A percentile compares a stretch with the other conserved stretches of the same genome.
These are phyloP conservation scores for Lotus japonicus DNA, from an alignment of 306 rosid genomes.

Conservation along the genomic window DNA sequence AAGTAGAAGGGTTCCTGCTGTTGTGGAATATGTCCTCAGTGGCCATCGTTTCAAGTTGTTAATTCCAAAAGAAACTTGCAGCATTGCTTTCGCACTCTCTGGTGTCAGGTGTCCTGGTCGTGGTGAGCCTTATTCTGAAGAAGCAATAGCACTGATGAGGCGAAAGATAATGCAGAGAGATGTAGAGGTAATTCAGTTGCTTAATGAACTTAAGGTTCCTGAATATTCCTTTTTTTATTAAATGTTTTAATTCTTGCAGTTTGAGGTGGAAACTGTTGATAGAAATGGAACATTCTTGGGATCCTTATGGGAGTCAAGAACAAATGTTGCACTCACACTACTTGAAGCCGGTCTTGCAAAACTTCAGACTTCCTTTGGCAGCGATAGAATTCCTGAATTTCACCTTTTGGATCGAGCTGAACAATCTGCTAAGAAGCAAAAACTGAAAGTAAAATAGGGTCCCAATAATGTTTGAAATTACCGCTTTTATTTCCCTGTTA, in stretches of 20 bases:
- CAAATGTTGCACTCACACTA: constrained; percentile 62
- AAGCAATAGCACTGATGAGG: constrained; percentile 94
- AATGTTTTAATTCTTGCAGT: constrained; percentile 33
- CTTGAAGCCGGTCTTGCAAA: constrained; percentile 95
- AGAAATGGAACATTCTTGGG: constrained; percentile 96
- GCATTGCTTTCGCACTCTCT: constrained; percentile 87
- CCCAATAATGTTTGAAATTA: not conserved
- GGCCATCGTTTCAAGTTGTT: constrained; percentile 98
- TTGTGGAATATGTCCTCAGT: constrained; percentile 95
- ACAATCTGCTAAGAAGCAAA: constrained; percentile 69
- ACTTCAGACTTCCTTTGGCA: constrained; percentile 78
- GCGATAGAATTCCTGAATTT: constrained; percentile 84
- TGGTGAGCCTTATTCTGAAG: constrained; percentile 83
- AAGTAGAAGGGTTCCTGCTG: constrained; percentile 83
- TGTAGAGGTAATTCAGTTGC: constrained; percentile 62
- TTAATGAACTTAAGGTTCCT: constrained; percentile 11
- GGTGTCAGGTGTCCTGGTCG: constrained; percentile 99
- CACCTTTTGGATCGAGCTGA: constrained; percentile 84
- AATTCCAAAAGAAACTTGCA: constrained; percentile 97
- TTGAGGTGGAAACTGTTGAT: constrained; percentile 95
- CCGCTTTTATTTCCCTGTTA: constrained; percentile 3
- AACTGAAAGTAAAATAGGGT: constrained; percentile 67
- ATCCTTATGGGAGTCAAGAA: constrained; percentile 85
- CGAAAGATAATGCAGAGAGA: constrained; percentile 98
- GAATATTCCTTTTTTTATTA: not conserved